Evolutionary conservation across 2,329 filamentous ascomycete species (phyloP).

Genomic region (Claviceps sp.): DNA sequence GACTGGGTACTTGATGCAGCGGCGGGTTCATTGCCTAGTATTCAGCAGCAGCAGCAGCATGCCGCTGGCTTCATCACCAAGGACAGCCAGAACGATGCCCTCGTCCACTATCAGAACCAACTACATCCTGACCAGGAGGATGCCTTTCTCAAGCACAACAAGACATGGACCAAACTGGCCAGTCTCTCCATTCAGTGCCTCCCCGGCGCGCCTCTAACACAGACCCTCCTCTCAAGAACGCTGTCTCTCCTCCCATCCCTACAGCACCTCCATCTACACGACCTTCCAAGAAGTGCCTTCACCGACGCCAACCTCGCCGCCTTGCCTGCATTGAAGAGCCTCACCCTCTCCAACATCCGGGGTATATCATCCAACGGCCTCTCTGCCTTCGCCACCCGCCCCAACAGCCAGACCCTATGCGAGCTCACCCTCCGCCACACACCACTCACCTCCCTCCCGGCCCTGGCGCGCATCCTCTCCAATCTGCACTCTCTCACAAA

Average conservation of each 20-base stretch:
- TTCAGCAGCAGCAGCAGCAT: constrained; percentile 18
- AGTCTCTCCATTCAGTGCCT: constrained; percentile 46
- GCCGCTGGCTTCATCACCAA: constrained; percentile 9
- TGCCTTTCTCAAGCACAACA: constrained; percentile 37
- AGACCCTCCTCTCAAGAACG: constrained; percentile 37
- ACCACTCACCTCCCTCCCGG: constrained; percentile 40
- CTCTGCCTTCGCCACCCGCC: constrained; percentile 40
- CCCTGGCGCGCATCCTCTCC: constrained; percentile 45
- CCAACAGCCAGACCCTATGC: constrained; percentile 30
- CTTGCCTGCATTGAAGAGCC: constrained; percentile 39
- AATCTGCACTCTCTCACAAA: constrained; percentile 34
- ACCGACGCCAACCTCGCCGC: constrained; percentile 40
- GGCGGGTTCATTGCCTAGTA: not conserved
- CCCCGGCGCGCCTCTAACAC: constrained; percentile 38
- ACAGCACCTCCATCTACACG: constrained; percentile 45
- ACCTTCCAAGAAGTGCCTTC: constrained; percentile 42
- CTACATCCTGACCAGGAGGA: constrained; percentile 21
- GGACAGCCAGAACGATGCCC: constrained; percentile 16
- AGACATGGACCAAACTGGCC: constrained; percentile 40
- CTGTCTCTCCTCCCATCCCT: constrained; percentile 39
- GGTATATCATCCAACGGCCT: constrained; percentile 45
- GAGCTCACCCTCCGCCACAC: constrained; percentile 43
- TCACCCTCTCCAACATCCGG: constrained; percentile 41
- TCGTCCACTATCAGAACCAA: constrained; percentile 15
- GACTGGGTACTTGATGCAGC: constrained; percentile 41